Base-by-base conservation (phyloP, 306 rosid genomes). In the Prunus padus region DNA sequence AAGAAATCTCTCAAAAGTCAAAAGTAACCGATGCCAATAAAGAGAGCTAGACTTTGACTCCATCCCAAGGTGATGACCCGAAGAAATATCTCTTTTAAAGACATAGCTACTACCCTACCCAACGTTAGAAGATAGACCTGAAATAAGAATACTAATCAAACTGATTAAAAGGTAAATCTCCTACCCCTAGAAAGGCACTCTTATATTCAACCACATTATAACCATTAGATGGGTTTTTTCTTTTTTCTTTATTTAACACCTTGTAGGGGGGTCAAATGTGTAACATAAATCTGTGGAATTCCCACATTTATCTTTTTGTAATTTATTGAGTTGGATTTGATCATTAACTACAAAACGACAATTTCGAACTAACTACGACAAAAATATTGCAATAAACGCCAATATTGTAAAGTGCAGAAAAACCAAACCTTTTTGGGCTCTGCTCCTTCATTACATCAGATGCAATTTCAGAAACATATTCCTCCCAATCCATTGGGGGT, bases 371-470 rank as follows among this genome's bases (percentile, higher is more conserved):
- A 72, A 69, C 40, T 13, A 42, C 28, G 26, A 20, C 0, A 3
- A 28, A 18, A 18, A 40, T 18, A 2, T 28, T 28, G 12, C 44
- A 11, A 67, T 7, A 68, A 6, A 31, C 15, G 60, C 7, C 64
- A 79, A 50, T 59, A 37, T 13, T 68, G 64, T 28, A 46, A 23
- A 33, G 45, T 22, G 70, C 62, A 52, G 19, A 73, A 37, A 77
- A 75, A 18, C 42, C 71, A 69, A 79, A 93, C 98, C 98, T 92
- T 84, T 92, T 88, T 3, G 97, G 98, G 78, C 98, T 92, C 85
- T 95, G 98, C 82, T 95, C 98, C 80, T 92, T 92, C 98, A 95
- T 87, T 84, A 95, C 86, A 83, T 92, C 98, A 74, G 97, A 85
- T 31, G 96, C 90, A 77, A 95, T 89, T 89, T 95, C 97, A 50